phyloP scores from a whole-genome alignment of 139 green algal genomes.

The Trebouxia sp. region DNA sequence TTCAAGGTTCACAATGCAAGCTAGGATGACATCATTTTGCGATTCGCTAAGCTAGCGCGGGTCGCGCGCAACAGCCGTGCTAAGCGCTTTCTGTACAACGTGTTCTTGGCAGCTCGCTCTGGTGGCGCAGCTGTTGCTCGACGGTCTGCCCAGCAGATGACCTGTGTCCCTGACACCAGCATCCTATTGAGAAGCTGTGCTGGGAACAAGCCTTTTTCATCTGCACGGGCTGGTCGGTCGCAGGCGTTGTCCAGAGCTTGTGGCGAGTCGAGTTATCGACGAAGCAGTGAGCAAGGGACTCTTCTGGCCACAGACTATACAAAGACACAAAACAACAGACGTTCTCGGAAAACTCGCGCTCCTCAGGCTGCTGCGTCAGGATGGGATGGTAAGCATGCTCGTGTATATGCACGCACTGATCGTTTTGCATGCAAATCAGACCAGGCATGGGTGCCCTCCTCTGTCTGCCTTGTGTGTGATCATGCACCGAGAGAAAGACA shows the following conservation, averaged over 20 bases:
- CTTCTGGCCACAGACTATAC: too few relatives aligned
- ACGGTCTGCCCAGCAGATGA: background rate
- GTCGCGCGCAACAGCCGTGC: too few relatives aligned
- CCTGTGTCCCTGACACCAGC: background rate
- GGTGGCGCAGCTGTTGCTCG: too few relatives aligned
- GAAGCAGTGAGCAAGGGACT: too few relatives aligned
- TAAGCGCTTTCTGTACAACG: too few relatives aligned
- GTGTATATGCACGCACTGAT: too few relatives aligned
- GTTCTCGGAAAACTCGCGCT: background rate
- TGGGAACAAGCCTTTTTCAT: background rate
- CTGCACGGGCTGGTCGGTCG: background rate
- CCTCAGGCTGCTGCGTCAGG: constrained; percentile 1
- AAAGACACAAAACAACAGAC: background rate
- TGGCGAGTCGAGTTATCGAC: too few relatives aligned
- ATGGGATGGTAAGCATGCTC: background rate
- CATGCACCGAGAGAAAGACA: too few relatives aligned
- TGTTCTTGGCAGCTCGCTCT: background rate
- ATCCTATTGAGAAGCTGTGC: background rate
- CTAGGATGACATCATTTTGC: background rate
- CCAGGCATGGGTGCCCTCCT: too few relatives aligned
- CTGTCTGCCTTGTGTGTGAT: too few relatives aligned
- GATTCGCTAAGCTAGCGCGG: background rate
- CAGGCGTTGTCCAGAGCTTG: too few relatives aligned
- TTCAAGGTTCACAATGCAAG: constrained; percentile 10
- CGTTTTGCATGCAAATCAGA: too few relatives aligned